These are phyloP conservation scores for Claviceps arundinis DNA, from an alignment of 2,329 filamentous ascomycete species.

Conservation along the genomic window DNA sequence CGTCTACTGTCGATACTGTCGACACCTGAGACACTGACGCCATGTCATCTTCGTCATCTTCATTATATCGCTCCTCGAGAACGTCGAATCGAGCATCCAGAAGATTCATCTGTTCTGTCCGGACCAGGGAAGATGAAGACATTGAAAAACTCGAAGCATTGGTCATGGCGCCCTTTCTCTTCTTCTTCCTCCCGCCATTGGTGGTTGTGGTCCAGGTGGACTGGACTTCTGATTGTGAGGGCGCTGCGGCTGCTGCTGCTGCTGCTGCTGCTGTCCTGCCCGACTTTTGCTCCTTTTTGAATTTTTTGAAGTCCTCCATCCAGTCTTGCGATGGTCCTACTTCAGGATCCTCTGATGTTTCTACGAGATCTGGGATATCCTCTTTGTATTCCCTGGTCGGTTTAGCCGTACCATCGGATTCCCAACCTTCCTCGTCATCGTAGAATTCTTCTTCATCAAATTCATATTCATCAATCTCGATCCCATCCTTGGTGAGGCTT, in stretches of 20 bases:
- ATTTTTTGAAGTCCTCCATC: constrained; percentile 86
- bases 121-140: constrained; percentile 75
- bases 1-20: constrained; percentile 52
- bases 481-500: constrained; percentile 52
- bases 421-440: constrained; percentile 72
- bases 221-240: constrained; percentile 48
- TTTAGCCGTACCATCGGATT: constrained; percentile 84
- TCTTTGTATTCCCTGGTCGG: constrained; percentile 46
- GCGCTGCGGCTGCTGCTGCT: constrained; percentile 19
- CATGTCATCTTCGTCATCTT: constrained; percentile 35
- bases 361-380: constrained; percentile 35
- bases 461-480: constrained; percentile 65
- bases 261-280: constrained; percentile 19
- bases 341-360: constrained; percentile 35
- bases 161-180: constrained; percentile 87
- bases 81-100: constrained; percentile 87
- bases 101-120: constrained; percentile 75
- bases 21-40: constrained; percentile 48
- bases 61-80: constrained; percentile 64
- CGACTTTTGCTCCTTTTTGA: constrained; percentile 66
- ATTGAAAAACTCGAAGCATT: constrained; percentile 80
- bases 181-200: constrained; percentile 74
- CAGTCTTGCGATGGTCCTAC: constrained; percentile 64
- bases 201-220: constrained; percentile 65
- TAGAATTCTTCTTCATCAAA: constrained; percentile 56